Evolutionary conservation across 495 filamentous ascomycete genomes (phyloP).

Genomic region (Filosporella fistucella): DNA sequence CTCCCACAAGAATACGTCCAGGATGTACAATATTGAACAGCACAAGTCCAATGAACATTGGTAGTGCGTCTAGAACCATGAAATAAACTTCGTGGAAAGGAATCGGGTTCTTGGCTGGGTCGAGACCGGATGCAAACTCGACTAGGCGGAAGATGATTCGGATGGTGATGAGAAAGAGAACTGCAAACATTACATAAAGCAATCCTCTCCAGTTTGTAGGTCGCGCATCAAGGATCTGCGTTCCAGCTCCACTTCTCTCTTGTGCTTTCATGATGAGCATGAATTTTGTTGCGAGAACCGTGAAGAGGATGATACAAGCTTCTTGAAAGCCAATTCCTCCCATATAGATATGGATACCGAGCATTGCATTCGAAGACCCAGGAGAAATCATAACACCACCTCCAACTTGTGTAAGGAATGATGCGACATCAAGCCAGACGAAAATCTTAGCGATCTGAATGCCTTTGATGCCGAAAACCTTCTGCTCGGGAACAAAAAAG

Average conservation of each 20-base stretch:
- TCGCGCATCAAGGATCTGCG: constrained; percentile 21
- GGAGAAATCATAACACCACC: constrained; percentile 20
- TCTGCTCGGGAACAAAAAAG: constrained; percentile 46
- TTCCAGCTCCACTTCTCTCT: not conserved
- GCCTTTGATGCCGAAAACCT: constrained; percentile 44
- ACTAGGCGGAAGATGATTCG: constrained; percentile 54
- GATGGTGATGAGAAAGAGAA: constrained; percentile 38
- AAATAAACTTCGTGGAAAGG: constrained; percentile 44
- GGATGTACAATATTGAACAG: constrained; percentile 47
- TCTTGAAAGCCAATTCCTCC: constrained; percentile 47
- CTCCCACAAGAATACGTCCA: constrained; percentile 42
- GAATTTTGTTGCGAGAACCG: constrained; percentile 36
- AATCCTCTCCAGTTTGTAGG: constrained; percentile 30
- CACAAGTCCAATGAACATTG: constrained; percentile 47
- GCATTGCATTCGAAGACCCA: constrained; percentile 14
- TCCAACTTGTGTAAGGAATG: constrained; percentile 16
- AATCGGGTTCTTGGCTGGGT: constrained; percentile 35
- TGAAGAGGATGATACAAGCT: constrained; percentile 42
- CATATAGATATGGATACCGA: constrained; percentile 46
- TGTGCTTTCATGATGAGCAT: constrained; percentile 19
- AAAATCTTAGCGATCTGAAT: constrained; percentile 49
- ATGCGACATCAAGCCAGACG: constrained; percentile 55
- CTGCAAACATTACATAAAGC: constrained; percentile 37
- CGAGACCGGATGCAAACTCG: constrained; percentile 43
- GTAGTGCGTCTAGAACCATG: constrained; percentile 43